Evolutionary conservation across 73 alveolate species (phyloP).

Genomic region (Tetrahymena elliotti): DNA sequence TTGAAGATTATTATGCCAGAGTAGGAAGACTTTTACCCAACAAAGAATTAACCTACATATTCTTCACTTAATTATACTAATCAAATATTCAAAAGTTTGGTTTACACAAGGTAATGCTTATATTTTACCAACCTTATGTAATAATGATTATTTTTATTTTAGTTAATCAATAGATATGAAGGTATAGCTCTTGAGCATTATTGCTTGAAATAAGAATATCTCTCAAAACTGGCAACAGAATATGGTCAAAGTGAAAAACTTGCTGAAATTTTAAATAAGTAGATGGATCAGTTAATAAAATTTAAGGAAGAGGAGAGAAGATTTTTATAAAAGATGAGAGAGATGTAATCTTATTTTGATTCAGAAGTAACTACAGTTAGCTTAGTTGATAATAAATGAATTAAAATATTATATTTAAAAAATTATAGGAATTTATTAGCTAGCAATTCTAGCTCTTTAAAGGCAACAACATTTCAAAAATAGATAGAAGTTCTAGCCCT

Average conservation of each 20-base stretch:
- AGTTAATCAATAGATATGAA: background rate
- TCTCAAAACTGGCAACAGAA: background rate
- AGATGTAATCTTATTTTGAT: background rate
- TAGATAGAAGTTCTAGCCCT: background rate
- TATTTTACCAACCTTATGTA: no score
- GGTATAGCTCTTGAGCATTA: background rate
- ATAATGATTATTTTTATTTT: no score
- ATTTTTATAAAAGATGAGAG: no score
- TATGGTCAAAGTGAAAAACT: background rate
- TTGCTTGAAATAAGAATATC: background rate
- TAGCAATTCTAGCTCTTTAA: background rate
- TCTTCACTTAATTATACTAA: background rate
- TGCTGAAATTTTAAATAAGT: background rate
- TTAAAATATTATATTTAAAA: no score
- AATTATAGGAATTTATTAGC: background rate
- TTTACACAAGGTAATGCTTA: background rate
- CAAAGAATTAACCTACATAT: background rate
- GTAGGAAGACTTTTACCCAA: background rate
- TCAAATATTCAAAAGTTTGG: background rate
- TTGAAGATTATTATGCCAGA: background rate
- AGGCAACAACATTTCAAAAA: background rate
- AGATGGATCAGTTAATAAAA: background rate
- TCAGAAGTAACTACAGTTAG: background rate
- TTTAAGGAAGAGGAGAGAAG: background rate
- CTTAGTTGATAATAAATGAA: no score